phyloP scores from a whole-genome alignment of 2,329 filamentous ascomycete species.

The Dothistroma pini region DNA sequence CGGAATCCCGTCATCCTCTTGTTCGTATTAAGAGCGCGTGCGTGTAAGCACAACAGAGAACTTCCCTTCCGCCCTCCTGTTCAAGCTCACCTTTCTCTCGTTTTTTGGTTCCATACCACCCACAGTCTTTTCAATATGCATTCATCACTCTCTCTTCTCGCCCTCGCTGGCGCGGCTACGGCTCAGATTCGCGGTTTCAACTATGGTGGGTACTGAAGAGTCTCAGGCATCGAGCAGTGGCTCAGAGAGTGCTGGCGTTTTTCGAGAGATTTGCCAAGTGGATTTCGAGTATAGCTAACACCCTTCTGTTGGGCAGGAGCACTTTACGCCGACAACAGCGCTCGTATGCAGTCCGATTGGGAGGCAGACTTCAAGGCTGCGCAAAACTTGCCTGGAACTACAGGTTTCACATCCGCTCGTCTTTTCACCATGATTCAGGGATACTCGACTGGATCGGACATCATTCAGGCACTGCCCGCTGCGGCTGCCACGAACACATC shows the following conservation, averaged over 20 bases:
- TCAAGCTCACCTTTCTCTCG: not conserved
- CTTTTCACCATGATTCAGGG: constrained; percentile 70
- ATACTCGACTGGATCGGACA: constrained; percentile 53
- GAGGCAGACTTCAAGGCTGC: constrained; percentile 65
- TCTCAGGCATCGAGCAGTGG: too few species aligned
- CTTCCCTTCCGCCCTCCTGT: not conserved
- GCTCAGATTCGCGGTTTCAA: constrained; percentile 61
- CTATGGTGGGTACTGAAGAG: too few species aligned
- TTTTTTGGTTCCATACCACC: not conserved
- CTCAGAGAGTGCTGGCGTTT: too few species aligned
- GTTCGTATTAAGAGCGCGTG: not conserved
- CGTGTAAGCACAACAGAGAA: not conserved
- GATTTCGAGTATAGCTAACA: too few species aligned
- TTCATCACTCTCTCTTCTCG: constrained; percentile 3
- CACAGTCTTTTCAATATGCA: constrained; percentile 3
- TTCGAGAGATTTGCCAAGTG: too few species aligned
- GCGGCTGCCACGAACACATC: constrained; percentile 60
- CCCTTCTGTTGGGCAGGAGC: too few species aligned
- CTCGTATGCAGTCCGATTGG: constrained; percentile 44
- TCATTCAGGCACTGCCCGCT: constrained; percentile 68
- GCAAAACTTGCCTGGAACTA: constrained; percentile 57
- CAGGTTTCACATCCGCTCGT: constrained; percentile 63
- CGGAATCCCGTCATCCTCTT: not conserved
- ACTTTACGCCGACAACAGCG: constrained; percentile 37
- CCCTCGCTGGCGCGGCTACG: constrained; percentile 35